These are phyloP conservation scores for Hemisphaericaspora subhashii DNA, from an alignment of 1,139 yeast genomes.

Conservation along the genomic window DNA sequence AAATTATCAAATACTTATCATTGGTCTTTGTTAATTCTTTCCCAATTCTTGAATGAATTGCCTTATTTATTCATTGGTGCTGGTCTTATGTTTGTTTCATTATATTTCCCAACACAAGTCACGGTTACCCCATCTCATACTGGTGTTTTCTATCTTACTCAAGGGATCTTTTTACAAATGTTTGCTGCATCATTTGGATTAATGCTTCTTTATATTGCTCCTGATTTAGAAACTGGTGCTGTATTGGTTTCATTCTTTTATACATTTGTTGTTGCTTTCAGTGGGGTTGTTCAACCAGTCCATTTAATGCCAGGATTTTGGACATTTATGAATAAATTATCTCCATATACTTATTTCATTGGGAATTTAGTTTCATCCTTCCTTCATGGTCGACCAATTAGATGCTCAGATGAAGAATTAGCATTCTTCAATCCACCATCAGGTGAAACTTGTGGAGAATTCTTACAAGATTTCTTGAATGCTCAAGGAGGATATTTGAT, in stretches of 20 bases:
- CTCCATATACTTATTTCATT: constrained; percentile 69
- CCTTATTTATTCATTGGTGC: constrained; percentile 57
- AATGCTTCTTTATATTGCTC: constrained; percentile 55
- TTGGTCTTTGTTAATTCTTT: constrained; percentile 55
- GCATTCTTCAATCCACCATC: constrained; percentile 54
- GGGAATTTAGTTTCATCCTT: constrained; percentile 55
- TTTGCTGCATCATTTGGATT: constrained; percentile 58
- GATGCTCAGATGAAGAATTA: constrained; percentile 53
- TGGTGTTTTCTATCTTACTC: constrained; percentile 54
- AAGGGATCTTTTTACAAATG: constrained; percentile 52
- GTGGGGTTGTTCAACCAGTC: constrained; percentile 65
- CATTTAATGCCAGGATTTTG: constrained; percentile 66
- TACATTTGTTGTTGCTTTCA: constrained; percentile 55
- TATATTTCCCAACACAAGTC: constrained; percentile 60
- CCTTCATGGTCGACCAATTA: constrained; percentile 55
- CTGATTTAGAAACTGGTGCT: constrained; percentile 63
- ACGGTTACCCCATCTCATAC: constrained; percentile 47
- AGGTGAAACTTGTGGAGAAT: constrained; percentile 61
- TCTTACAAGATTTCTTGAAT: constrained; percentile 29
- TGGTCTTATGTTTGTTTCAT: constrained; percentile 51
- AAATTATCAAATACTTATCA: constrained; percentile 65
- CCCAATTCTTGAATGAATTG: constrained; percentile 53
- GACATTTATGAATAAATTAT: constrained; percentile 62
- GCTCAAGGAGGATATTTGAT: constrained; percentile 50
- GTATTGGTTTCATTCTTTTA: constrained; percentile 54